Evolutionary conservation across 2,329 filamentous ascomycete species (phyloP).

Genomic region (Paraphaeosphaeria sporulosa): DNA sequence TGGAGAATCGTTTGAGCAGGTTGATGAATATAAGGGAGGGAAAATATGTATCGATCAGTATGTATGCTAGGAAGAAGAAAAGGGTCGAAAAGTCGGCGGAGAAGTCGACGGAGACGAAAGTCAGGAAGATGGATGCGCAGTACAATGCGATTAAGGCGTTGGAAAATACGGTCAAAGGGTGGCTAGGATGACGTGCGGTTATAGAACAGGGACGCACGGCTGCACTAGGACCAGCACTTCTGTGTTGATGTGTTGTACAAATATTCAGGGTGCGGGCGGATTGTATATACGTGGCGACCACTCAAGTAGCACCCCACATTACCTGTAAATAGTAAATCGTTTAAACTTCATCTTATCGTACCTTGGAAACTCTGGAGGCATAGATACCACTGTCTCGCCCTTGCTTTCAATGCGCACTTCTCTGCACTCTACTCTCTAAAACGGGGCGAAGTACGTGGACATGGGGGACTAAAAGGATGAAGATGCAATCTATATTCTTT

Average conservation of each 20-base stretch:
- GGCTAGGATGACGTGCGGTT: background rate
- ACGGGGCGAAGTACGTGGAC: no score
- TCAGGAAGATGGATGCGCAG: background rate
- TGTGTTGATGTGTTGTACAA: background rate
- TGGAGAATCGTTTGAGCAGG: background rate
- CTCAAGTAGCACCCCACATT: background rate
- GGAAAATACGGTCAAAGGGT: slow-evolving; percentile 1
- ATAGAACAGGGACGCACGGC: background rate
- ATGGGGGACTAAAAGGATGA: no score
- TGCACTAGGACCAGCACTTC: background rate
- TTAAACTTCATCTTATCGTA: background rate
- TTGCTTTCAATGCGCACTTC: no score
- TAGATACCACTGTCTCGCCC: background rate
- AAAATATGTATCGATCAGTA: background rate
- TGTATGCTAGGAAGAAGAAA: background rate
- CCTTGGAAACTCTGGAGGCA: background rate
- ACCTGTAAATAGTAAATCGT: background rate
- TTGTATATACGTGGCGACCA: background rate
- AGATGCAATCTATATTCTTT: no score
- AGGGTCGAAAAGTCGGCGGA: no score
- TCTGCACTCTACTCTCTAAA: no score
- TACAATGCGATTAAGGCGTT: background rate
- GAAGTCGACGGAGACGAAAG: background rate
- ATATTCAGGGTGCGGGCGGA: background rate
- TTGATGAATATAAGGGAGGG: background rate